Base-by-base conservation (phyloP, 139 green algal genomes). In the Chlorella sp. region DNA sequence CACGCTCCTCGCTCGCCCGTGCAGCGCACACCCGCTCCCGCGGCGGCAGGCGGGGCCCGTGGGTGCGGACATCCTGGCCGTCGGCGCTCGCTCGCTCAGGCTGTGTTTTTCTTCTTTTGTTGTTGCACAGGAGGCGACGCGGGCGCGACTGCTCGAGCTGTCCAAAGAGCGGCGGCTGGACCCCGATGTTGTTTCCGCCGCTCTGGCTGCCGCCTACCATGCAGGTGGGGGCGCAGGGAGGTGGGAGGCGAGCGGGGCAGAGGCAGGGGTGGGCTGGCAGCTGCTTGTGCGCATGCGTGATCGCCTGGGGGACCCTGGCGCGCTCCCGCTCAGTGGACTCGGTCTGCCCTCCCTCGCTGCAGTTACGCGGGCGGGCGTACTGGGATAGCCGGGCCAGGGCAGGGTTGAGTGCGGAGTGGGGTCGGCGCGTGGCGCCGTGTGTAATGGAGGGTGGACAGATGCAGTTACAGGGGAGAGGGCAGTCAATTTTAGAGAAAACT, bases 191-290 rank as follows among this genome's bases (percentile, higher is more conserved):
- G 65, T 35, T 14, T 83, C 70, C 27, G 33, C 36, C 4, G 70
- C 69, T 2, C 63, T 85, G 36, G 70, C 70, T 14, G 19, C 33
- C 5, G 76, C 71, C 5, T 85, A 85, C 60, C 76, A 80, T 71
- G 80, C 71, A 48, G 56, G 56, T 63, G 21, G 23, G 29, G 14
- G 14, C 46, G 17, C 14, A 55, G 46, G 46, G 17, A 17, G 46
- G 14, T 55, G 46, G 14, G 14, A 55, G 17, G 46, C 14, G 46
- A 55, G 46, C 46, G 17, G 46, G 14, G 46, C 46, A 55, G 46
- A 27, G 46, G 17, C 46, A 55, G 46, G 46, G 46, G 46, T 27
- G 46, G 14, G 14, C 14, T 55, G 46, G 46, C 46, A 55, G n/a
- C n/a, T n/a, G n/a, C n/a, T n/a, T n/a, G n/a, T n/a, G n/a, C n/a